phyloP scores from a whole-genome alignment of 2,329 filamentous ascomycete species.

The Cladophialophora carrionii region DNA sequence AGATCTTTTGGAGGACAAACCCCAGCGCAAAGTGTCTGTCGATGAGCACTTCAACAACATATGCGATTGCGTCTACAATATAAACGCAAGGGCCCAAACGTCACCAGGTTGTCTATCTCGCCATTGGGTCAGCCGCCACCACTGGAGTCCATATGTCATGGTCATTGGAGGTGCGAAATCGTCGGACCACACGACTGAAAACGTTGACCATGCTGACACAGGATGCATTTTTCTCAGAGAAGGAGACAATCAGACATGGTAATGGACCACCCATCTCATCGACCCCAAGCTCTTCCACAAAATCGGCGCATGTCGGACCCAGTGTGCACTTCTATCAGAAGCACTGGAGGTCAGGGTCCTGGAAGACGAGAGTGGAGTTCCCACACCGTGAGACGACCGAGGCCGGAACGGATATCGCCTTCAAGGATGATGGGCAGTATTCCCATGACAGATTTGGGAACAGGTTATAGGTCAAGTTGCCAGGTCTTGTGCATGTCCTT shows the following conservation, averaged over 20 bases:
- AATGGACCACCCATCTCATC: background rate
- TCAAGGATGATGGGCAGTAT: background rate
- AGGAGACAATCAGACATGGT: background rate
- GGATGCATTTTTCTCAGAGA: background rate
- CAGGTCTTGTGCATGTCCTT: background rate
- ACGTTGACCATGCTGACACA: background rate
- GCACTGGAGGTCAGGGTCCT: background rate
- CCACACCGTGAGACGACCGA: background rate
- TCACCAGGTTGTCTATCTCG: background rate
- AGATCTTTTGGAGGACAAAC: background rate
- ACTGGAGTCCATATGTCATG: background rate
- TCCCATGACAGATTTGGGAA: background rate
- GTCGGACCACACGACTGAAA: background rate
- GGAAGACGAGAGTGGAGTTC: background rate
- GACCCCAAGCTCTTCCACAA: too few species aligned
- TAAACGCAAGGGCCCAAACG: background rate
- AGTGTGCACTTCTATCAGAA: background rate
- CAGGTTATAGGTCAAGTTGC: background rate
- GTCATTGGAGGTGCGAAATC: background rate
- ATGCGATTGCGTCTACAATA: background rate
- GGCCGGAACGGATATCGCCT: background rate
- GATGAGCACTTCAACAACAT: background rate
- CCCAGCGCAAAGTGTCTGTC: background rate
- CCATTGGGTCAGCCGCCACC: too few species aligned
- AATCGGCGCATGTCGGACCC: background rate